Evolutionary conservation across 352 stramenopile species (phyloP).

Genomic region (Plasmopara muralis): DNA sequence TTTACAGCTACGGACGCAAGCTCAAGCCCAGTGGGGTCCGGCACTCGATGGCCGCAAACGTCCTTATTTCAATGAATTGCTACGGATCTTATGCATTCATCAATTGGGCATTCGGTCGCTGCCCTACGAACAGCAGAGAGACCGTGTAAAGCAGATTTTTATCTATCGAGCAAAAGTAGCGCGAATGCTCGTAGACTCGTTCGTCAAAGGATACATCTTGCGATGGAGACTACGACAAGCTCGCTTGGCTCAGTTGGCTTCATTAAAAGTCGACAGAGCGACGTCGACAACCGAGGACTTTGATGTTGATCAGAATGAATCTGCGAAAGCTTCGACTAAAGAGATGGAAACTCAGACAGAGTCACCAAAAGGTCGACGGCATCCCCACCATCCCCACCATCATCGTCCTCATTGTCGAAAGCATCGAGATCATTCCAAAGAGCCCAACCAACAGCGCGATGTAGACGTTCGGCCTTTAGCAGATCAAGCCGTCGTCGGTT

Average conservation of each 20-base stretch:
- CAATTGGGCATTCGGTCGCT: constrained; percentile 73
- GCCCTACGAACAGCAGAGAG: constrained; percentile 72
- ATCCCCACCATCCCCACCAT: constrained; percentile 14
- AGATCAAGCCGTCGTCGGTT: no score
- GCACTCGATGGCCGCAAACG: constrained; percentile 28
- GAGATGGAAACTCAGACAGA: constrained; percentile 24
- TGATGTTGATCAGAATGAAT: neutral
- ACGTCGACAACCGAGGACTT: constrained; percentile 14
- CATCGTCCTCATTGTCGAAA: constrained; percentile 16
- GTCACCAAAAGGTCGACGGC: constrained; percentile 3
- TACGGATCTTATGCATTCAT: constrained; percentile 71
- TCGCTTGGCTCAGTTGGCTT: constrained; percentile 10
- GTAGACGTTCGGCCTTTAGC: neutral
- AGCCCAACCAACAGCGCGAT: constrained; percentile 6
- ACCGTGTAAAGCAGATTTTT: constrained; percentile 82
- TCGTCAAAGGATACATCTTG: constrained; percentile 56
- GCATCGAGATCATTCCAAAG: constrained; percentile 10
- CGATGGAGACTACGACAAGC: constrained; percentile 37
- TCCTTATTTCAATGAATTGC: constrained; percentile 71
- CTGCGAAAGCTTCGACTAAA: constrained; percentile 14
- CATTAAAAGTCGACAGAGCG: constrained; percentile 14
- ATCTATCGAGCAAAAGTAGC: constrained; percentile 72
- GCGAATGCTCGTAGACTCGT: constrained; percentile 67
- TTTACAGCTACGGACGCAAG: constrained; percentile 61
- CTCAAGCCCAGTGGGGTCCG: constrained; percentile 44